These are phyloP conservation scores for Staphylotrichum tortipilum DNA, from an alignment of 495 filamentous ascomycete species.

Conservation along the genomic window DNA sequence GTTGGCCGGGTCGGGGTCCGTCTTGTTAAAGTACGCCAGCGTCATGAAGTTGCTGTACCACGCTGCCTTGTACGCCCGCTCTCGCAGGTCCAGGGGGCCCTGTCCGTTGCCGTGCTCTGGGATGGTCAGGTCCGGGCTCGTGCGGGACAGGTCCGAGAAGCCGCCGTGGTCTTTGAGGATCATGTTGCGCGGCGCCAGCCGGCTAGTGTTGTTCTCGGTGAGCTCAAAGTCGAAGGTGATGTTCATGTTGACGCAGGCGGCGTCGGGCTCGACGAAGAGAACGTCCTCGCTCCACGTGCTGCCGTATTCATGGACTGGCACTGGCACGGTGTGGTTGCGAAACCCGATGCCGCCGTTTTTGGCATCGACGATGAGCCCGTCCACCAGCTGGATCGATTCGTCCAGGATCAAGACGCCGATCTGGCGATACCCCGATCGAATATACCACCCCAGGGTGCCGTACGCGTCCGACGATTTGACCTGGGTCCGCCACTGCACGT, in stretches of 20 bases:
- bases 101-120: conserved; percentile 14
- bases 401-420: conserved; percentile 14
- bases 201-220: background rate
- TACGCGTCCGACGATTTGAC: background rate
- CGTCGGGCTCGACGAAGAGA: conserved; percentile 39
- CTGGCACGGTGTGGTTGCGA: conserved; percentile 37
- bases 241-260: conserved; percentile 37
- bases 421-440: conserved; percentile 2
- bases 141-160: conserved; percentile 27
- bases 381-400: conserved; percentile 26
- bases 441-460: conserved; percentile 8
- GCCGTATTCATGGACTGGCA: conserved; percentile 15
- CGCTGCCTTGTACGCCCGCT: conserved; percentile 35
- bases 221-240: conserved; percentile 33
- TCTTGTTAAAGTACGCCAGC: conserved; percentile 15
- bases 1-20: background rate
- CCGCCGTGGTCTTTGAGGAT: conserved; percentile 35
- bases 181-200: conserved; percentile 7
- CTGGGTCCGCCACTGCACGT: conserved; percentile 33
- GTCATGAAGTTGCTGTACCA: conserved; percentile 31
- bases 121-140: conserved; percentile 12
- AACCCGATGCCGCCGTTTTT: conserved; percentile 37
- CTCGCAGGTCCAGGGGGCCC: conserved; percentile 20
- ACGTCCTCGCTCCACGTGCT: conserved; percentile 36
- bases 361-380: conserved; percentile 38